Evolutionary conservation across 148 eudicot genomes (phyloP), one percentile per base, ranked within the genome.

Genomic region (Heliosperma pusillum): DNA sequence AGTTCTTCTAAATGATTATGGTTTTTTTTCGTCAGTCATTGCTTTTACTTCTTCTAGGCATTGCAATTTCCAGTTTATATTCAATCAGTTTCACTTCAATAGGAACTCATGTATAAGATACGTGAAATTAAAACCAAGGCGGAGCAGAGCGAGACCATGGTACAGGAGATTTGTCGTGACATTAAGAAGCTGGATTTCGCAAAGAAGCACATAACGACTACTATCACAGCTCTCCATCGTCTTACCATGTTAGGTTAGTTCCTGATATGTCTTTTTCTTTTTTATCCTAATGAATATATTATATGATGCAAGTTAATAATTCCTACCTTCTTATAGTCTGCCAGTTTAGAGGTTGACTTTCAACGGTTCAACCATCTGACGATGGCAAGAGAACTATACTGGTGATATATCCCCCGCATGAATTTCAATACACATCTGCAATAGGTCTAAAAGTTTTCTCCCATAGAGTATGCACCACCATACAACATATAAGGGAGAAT

Each of bases 81-180:
- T 63, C 73, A 40, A 33, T 65, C 72, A 57, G 17, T 63, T 12
- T 4, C 21, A 76, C 57, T 68, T 56, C 29, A 29, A 78, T 85
- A 94, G 98, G 97, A 95, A 79, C 97, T 95, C 77, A 92, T 95
- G 93, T 83, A 88, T 79, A 95, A 95, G 81, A 92, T 90, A 79
- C 88, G 93, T 63, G 99, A 90, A 82, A 92, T 95, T 68, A 92
- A 95, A 85, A 95, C 90, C 30, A 92, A 95, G 79, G 99, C 99
- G 66, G 97, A 92, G 83, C 97, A 95, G 84, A 95, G 99, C 76
- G 99, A 95, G 80, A 90, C 97, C 66, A 92, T 92, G 99, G 99
- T 95, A 80, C 96, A 95, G 85, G 97, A 95, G 82, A 95, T 95
- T 84, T 95, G 99, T 66, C 99, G 99, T 80, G 99, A 95, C 78